phyloP scores from a whole-genome alignment of 805 yeast genomes.

The Metschnikowia peoriensis region DNA sequence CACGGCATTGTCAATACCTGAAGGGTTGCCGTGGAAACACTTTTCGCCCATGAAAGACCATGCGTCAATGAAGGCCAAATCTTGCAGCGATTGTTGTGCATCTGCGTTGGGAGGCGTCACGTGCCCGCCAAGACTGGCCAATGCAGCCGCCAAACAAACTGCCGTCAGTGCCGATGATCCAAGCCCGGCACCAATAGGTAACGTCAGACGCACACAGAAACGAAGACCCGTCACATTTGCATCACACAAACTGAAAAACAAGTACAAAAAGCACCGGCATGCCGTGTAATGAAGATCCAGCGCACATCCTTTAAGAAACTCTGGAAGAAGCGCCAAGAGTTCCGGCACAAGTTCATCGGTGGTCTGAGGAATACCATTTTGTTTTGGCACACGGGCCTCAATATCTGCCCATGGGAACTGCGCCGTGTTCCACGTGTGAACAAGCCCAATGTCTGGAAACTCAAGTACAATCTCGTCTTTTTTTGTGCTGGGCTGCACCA shows the following conservation, averaged over 20 bases:
- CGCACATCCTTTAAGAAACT: conserved; percentile 43
- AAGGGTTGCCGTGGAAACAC: conserved; percentile 94
- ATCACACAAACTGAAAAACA: conserved; percentile 59
- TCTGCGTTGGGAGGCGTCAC: conserved; percentile 23
- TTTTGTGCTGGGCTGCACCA: conserved; percentile 52
- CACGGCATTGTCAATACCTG: conserved; percentile 95
- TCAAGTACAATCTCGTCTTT: conserved; percentile 53
- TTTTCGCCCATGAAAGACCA: conserved; percentile 95
- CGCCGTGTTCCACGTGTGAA: conserved; percentile 57
- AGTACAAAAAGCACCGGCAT: conserved; percentile 78
- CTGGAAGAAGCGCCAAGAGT: conserved; percentile 49
- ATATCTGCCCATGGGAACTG: conserved; percentile 61
- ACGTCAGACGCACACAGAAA: conserved; percentile 72
- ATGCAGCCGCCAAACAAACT: conserved; percentile 77
- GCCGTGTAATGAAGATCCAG: conserved; percentile 69
- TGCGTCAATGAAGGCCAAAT: conserved; percentile 62
- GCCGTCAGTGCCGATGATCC: conserved; percentile 92
- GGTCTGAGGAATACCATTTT: conserved; percentile 25
- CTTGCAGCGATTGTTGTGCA: conserved; percentile 35
- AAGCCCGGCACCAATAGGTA: conserved; percentile 95
- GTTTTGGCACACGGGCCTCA: conserved; percentile 4
- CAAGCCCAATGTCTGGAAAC: conserved; percentile 75
- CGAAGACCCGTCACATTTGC: conserved; percentile 47
- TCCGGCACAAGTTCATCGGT: conserved; percentile 61
- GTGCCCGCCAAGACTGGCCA: conserved; percentile 60